Evolutionary conservation across 768 basidiomycete genomes (phyloP), one percentile per base, ranked within the genome.

Genomic region (Paxillus rubicundulus): DNA sequence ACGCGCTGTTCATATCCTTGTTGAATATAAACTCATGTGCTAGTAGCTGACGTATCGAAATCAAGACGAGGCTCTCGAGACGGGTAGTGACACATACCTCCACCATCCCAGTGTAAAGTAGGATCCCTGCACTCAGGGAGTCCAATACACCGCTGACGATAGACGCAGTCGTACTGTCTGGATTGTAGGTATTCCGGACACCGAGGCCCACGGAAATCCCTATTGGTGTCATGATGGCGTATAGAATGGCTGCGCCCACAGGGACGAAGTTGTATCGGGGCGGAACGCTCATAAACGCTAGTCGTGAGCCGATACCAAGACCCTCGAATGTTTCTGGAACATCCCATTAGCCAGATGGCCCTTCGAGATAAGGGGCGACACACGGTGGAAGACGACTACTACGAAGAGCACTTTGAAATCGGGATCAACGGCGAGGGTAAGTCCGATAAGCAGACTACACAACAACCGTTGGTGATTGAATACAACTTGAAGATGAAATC

Each of bases 11-110:
- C 86, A 94, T 91, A 52, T 90, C 82, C 53, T 85, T 82, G 74
- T 84, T 93, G 73, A 96, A 93, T 37, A 98, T 64, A 71, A 98
- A 97, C 63, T 98, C 96, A 65, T 97, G 95, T 1, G 92, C 96
- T 41, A 98, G 78, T 0, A 97, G 79, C 86, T 88, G 55, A 2
- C 5, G n/a, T 30, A n/a, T 28, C 7, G 5, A 16, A 13, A 48
- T 67, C 8, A 62, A 50, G 33, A 38, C 16, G 13, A 30, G 3
- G 39, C 4, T 12, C 7, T 10, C 14, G 13, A 34, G 34, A 36
- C 6, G 36, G 4, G 40, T 17, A 27, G 37, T 1, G 37, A 30
- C 14, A 39, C 18, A 33, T 54, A 86, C 87, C 79, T 94, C 91
- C 32, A 93, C 92, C 20, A 92, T 74, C 20, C 89, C 90, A 0